phyloP scores from a whole-genome alignment of 1,284 basidiomycete species.

The Porogramme epimiltina region DNA sequence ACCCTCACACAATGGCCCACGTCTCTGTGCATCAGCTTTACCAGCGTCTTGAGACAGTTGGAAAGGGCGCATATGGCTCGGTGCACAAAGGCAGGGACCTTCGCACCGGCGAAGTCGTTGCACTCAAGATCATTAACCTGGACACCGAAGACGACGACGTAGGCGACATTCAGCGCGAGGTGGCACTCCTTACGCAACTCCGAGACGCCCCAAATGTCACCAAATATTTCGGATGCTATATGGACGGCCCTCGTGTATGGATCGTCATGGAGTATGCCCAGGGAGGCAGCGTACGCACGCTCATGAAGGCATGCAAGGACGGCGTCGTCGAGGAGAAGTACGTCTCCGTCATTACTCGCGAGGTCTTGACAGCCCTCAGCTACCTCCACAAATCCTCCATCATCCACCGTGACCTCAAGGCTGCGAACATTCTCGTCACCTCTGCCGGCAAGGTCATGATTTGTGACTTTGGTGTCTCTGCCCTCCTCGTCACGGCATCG shows the following conservation, averaged over 20 bases:
- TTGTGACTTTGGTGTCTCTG: slow-evolving; percentile 97
- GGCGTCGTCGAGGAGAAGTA: slow-evolving; percentile 89
- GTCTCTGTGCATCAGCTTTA: slow-evolving; percentile 46
- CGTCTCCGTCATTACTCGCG: slow-evolving; percentile 85
- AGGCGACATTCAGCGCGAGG: slow-evolving; percentile 95
- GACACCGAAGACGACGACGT: slow-evolving; percentile 98
- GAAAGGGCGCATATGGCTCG: slow-evolving; percentile 95
- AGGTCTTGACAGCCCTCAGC: slow-evolving; percentile 83
- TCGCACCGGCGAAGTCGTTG: slow-evolving; percentile 84
- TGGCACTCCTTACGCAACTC: slow-evolving; percentile 89
- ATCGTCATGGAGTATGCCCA: slow-evolving; percentile 99
- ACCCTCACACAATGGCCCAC: slow-evolving; percentile 19
- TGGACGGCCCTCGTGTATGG: slow-evolving; percentile 96
- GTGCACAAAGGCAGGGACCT: slow-evolving; percentile 94
- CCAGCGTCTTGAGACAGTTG: slow-evolving; percentile 63
- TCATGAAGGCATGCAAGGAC: slow-evolving; percentile 84
- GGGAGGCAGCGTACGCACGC: slow-evolving; percentile 91
- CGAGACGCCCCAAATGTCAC: slow-evolving; percentile 91
- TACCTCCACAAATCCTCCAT: slow-evolving; percentile 94
- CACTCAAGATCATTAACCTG: slow-evolving; percentile 97
- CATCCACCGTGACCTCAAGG: slow-evolving; percentile 97
- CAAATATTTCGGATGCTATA: slow-evolving; percentile 94
- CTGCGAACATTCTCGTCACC: slow-evolving; percentile 93
- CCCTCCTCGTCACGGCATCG: slow-evolving; percentile 82
- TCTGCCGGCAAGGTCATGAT: slow-evolving; percentile 88